These are phyloP conservation scores for Chalciporus pseudorubinellus DNA, from an alignment of 768 basidiomycete species.

Conservation along the genomic window DNA sequence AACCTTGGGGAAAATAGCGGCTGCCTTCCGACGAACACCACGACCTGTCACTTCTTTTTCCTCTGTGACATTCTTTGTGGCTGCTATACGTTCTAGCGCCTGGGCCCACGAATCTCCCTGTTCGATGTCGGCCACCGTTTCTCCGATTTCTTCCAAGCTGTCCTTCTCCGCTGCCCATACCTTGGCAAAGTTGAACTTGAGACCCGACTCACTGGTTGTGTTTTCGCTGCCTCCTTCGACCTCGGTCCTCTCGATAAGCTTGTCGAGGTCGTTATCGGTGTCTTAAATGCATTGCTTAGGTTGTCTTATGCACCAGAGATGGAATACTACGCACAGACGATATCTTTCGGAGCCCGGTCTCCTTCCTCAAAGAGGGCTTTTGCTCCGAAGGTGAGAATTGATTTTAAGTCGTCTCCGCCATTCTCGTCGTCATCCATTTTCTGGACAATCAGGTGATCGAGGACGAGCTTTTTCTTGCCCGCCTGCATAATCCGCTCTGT, in stretches of 20 bases:
- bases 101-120: constrained; percentile 81
- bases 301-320: background rate
- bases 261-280: constrained; percentile 78
- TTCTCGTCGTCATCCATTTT: constrained; percentile 88
- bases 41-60: constrained; percentile 63
- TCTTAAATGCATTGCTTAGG: constrained; percentile 41
- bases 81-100: constrained; percentile 52
- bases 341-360: constrained; percentile 55
- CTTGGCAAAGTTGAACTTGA: constrained; percentile 85
- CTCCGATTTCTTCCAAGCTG: constrained; percentile 62
- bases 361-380: constrained; percentile 77
- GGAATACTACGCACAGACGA: constrained; percentile 51
- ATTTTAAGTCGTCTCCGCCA: constrained; percentile 75
- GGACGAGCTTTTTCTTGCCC: constrained; percentile 92
- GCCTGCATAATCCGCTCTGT: constrained; percentile 87
- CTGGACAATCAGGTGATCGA: constrained; percentile 95
- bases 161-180: constrained; percentile 86
- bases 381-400: constrained; percentile 87
- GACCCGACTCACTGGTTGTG: constrained; percentile 45
- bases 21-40: constrained; percentile 72
- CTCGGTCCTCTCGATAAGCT: constrained; percentile 83
- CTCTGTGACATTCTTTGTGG: constrained; percentile 39
- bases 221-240: constrained; percentile 60
- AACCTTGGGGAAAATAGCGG: constrained; percentile 43
- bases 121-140: constrained; percentile 44